Percentiles rank a stretch among this genome's conserved stretches.
Evolutionary conservation across 2,329 filamentous ascomycete species (phyloP).

Genomic region (Talaromyces verruculosus): DNA sequence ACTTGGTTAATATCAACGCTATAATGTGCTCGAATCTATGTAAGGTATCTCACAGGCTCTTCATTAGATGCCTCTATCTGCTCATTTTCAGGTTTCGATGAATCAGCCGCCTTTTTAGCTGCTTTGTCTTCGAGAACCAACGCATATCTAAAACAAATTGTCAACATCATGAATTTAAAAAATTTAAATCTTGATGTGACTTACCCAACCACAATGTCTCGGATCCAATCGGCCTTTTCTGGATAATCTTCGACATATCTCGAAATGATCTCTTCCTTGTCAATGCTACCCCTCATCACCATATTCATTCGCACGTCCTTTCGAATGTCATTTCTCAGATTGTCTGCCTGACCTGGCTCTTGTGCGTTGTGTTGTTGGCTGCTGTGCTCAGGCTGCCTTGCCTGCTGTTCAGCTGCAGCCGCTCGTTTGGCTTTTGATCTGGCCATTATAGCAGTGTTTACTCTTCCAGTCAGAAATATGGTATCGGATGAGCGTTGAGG

Average conservation of each 20-base stretch:
- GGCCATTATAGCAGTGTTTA: neutral
- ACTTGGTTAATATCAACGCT: neutral
- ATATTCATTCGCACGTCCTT: slow-evolving; percentile 18
- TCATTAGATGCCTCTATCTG: neutral
- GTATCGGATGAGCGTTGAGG: neutral
- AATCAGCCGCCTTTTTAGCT: slow-evolving; percentile 9
- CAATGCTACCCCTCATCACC: slow-evolving; percentile 8
- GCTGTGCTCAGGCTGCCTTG: neutral
- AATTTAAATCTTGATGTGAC: neutral
- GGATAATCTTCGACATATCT: slow-evolving; percentile 2
- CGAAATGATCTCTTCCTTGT: slow-evolving; percentile 9
- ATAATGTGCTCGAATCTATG: neutral
- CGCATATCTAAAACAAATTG: slow-evolving; percentile 9
- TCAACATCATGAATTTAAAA: neutral
- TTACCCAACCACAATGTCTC: slow-evolving; percentile 10
- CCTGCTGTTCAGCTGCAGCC: neutral
- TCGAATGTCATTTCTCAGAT: slow-evolving; percentile 18
- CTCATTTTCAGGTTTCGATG: neutral
- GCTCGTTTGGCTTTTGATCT: slow-evolving; percentile 8
- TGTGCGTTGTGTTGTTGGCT: neutral
- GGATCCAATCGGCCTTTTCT: slow-evolving; percentile 8
- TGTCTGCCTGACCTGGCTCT: neutral
- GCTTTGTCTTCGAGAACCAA: slow-evolving; percentile 10
- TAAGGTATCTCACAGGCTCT: neutral
- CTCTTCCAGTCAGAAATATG: too few relatives aligned